These are phyloP conservation scores for Candida adriatica DNA, from an alignment of 805 yeast species.

Conservation along the genomic window DNA sequence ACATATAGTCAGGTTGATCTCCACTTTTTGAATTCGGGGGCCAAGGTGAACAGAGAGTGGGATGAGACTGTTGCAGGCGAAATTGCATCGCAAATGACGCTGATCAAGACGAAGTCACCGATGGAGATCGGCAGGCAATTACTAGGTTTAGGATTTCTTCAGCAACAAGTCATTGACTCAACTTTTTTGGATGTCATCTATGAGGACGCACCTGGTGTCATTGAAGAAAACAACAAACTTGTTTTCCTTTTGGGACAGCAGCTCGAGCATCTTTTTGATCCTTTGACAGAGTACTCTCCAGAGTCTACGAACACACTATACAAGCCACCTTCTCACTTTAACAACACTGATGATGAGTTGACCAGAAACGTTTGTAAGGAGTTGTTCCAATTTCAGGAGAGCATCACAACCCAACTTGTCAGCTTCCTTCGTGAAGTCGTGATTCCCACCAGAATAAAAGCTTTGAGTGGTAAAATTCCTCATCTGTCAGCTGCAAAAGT, in stretches of 20 bases:
- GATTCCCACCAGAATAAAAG: constrained; percentile 69
- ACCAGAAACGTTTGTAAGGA: constrained; percentile 57
- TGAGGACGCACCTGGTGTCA: constrained; percentile 40
- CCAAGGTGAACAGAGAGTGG: constrained; percentile 30
- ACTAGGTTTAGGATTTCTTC: constrained; percentile 51
- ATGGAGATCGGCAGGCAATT: constrained; percentile 49
- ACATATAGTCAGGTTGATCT: constrained; percentile 32
- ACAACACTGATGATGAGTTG: constrained; percentile 28
- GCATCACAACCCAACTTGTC: constrained; percentile 60
- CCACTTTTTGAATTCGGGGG: constrained; percentile 5
- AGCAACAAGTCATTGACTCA: constrained; percentile 41
- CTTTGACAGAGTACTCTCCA: constrained; percentile 85
- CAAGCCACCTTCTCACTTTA: constrained; percentile 41
- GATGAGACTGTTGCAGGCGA: constrained; percentile 87
- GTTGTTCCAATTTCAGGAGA: constrained; percentile 62
- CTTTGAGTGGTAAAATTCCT: constrained; percentile 46
- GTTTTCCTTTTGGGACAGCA: constrained; percentile 80
- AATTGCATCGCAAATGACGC: constrained; percentile 57
- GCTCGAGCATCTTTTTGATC: constrained; percentile 82
- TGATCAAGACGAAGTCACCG: constrained; percentile 48
- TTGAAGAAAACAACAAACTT: constrained; percentile 65
- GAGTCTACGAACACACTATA: constrained; percentile 74
- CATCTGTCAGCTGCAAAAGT: constrained; percentile 55
- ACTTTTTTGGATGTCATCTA: constrained; percentile 71
- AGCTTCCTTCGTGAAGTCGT: constrained; percentile 71